Base-by-base conservation (phyloP, 257 asterid genomes). In the Nicotiana benthamiana region DNA sequence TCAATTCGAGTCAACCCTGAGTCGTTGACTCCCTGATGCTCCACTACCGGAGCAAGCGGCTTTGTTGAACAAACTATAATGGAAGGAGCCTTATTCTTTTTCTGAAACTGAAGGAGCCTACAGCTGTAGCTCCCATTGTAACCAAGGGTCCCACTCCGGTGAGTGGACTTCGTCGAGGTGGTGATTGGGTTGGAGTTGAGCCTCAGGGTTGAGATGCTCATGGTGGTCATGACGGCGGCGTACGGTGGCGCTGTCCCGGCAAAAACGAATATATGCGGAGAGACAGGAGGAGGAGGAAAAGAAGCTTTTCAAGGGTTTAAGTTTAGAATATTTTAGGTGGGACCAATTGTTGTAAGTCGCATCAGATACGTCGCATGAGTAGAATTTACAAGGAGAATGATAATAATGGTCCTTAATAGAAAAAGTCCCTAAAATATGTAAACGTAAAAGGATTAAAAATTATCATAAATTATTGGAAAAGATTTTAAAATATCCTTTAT, bases 1-100 rank as follows among this genome's bases (percentile, higher is more conserved):
- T 75, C 93, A 65, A 93, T 92, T 72, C 97, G 91, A 79, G 82
- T 83, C 85, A 59, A 1, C 26, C 80, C 89, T 12, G 82, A 75
- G 43, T 75, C 88, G 18, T 75, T 82, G 20, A 75, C 88, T 81
- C 79, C 74, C 8, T 72, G 20, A 72, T 46, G 61, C 22, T 72
- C 24, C 4, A 77, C 75, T 75, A 84, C 85, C 26, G 72, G 24
- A 6, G 40, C 78, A 72, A 46, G 22, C 4, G 61, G 60, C 60
- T 72, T 72, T 24, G 61, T 72, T 6, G 78, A 72, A 46, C 60
- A 72, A 46, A 72, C 40, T 6, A 72, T 24, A 24, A 13, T 26
- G 46, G 78, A 72, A 46, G 78, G 20, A 72, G 34, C 9, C 60
- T 46, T 72, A 13, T 46, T 72, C 78, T 54, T 46, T 56, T 43